Evolutionary conservation across 1,284 basidiomycete genomes (phyloP).

Genomic region (Microbotryum silenes-acaulis): DNA sequence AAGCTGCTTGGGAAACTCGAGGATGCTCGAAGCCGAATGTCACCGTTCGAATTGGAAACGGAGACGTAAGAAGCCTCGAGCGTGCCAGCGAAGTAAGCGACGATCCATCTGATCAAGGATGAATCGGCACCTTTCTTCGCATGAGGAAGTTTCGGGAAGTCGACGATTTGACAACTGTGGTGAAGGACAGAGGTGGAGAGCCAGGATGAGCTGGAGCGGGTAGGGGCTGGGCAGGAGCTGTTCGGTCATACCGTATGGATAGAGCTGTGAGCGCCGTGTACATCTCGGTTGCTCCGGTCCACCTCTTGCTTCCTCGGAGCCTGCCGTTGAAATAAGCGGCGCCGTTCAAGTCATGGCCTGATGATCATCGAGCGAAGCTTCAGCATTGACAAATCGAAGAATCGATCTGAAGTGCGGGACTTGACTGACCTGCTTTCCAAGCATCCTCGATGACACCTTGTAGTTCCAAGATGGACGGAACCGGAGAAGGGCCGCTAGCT

Average conservation of each 20-base stretch:
- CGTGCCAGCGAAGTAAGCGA: conserved; percentile 25
- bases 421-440: conserved; percentile 28
- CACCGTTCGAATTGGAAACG: background rate
- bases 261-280: conserved; percentile 33
- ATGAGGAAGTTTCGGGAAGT: conserved; percentile 31
- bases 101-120: conserved; percentile 21
- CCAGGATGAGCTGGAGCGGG: background rate
- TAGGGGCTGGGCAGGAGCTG: background rate
- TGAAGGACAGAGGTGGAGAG: background rate
- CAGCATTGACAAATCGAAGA: background rate
- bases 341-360: conserved; percentile 34
- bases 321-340: conserved; percentile 28
- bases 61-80: background rate
- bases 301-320: conserved; percentile 29
- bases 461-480: conserved; percentile 32
- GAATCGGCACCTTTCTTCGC: background rate
- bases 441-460: conserved; percentile 34
- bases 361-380: background rate
- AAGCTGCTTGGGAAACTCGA: no score
- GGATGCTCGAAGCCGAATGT: no score
- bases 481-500: conserved; percentile 2
- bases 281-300: conserved; percentile 38
- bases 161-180: conserved; percentile 29
- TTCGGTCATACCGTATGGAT: conserved; percentile 27
- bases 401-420: background rate